These are phyloP conservation scores for Colletotrichum tamarilloi DNA, from an alignment of 2,329 filamentous ascomycete genomes.

Conservation along the genomic window DNA sequence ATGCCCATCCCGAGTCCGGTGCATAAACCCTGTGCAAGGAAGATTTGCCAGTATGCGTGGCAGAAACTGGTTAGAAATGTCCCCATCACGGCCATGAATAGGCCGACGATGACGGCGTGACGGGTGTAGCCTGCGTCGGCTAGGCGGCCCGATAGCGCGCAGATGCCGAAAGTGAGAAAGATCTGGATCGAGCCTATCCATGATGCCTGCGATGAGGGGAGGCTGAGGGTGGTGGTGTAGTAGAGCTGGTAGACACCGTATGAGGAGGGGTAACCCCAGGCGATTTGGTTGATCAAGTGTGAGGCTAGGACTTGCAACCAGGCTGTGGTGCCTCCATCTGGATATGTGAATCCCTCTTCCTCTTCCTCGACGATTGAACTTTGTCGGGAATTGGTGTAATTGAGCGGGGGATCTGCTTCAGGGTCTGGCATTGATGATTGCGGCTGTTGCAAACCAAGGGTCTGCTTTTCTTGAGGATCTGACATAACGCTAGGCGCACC, in stretches of 20 bases:
- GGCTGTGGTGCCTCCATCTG: no score
- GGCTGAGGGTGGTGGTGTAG: conserved; percentile 47
- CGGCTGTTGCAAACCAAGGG: no score
- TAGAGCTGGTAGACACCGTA: conserved; percentile 53
- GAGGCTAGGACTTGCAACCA: no score
- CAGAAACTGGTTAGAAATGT: conserved; percentile 57
- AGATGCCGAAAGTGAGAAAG: conserved; percentile 53
- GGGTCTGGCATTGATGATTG: no score
- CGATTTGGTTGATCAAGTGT: no score
- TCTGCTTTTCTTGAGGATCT: no score
- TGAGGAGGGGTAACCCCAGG: no score
- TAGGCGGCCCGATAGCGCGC: conserved; percentile 53
- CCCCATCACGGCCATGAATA: conserved; percentile 56
- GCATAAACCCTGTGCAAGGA: conserved; percentile 66
- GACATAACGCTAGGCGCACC: no score
- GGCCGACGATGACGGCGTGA: conserved; percentile 46
- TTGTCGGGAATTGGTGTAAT: no score
- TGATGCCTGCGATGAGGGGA: conserved; percentile 51
- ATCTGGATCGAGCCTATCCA: conserved; percentile 63
- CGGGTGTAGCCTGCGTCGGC: conserved; percentile 55
- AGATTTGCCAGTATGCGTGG: conserved; percentile 57
- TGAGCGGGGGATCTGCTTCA: no score
- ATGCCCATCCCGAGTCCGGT: conserved; percentile 66
- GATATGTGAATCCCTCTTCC: no score
- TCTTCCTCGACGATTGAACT: no score